phyloP scores from a whole-genome alignment of 116 monocot species.

The Dioscorea cayenensis region DNA sequence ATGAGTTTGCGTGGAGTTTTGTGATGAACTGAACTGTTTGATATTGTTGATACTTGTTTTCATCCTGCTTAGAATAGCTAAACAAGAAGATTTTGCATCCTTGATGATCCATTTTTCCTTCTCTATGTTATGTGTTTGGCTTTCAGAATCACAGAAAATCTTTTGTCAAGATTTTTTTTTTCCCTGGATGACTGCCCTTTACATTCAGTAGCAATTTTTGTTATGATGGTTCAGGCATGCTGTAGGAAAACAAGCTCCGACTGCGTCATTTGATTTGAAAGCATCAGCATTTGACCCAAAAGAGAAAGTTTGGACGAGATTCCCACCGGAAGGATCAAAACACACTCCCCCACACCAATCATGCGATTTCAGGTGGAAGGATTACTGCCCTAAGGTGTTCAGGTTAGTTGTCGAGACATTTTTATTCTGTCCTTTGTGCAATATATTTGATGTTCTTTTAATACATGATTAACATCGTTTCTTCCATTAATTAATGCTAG shows the following conservation, averaged over 20 bases:
- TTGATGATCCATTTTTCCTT: no score
- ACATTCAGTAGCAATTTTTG: no score
- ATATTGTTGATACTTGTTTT: no score
- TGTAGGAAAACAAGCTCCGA: constrained; percentile 29
- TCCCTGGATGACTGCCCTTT: no score
- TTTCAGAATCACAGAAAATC: no score
- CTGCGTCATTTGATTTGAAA: constrained; percentile 22
- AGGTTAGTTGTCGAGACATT: constrained; percentile 14
- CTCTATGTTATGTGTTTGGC: no score
- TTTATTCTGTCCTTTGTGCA: neutral
- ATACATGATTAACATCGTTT: neutral
- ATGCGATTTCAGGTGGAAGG: constrained; percentile 54
- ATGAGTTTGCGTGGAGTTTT: no score
- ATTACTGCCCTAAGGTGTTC: constrained; percentile 58
- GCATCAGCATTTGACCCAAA: constrained; percentile 46
- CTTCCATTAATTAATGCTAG: constrained; percentile 26
- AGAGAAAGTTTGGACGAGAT: constrained; percentile 51
- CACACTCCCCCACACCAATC: constrained; percentile 43
- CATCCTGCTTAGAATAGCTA: no score
- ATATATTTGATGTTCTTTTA: no score
- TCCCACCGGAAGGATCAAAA: constrained; percentile 48
- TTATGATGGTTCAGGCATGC: constrained; percentile 27
- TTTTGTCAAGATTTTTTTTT: no score
- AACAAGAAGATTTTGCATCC: no score
- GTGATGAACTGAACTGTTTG: no score